A percentile compares a stretch with the other conserved stretches of the same genome.
Conservation (phyloP, 192 early-diverging fungal genomes). For the Coemansia sp. region DNA sequence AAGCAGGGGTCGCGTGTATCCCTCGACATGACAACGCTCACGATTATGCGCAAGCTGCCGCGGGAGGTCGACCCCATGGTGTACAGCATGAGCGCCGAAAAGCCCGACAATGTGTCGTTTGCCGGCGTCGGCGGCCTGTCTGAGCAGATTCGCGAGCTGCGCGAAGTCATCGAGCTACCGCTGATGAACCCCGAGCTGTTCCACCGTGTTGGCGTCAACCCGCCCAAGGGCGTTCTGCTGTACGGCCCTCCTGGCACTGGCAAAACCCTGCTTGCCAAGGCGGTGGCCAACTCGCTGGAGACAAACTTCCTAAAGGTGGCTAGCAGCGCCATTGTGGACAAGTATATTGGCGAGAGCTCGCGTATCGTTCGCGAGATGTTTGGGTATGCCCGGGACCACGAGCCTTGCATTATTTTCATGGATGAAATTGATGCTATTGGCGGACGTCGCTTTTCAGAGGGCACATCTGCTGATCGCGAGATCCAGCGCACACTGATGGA, state of each 20-base stretch:
- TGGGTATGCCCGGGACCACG: constrained; percentile 98
- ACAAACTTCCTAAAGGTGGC: constrained; percentile 99
- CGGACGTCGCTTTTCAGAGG: constrained; percentile 96
- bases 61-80: constrained; percentile 98
- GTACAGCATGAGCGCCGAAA: constrained; percentile 99
- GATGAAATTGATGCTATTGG: constrained; percentile 99
- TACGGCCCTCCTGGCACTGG: constrained; percentile 98
- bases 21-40: constrained; percentile 99
- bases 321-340: constrained; percentile 98
- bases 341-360: constrained; percentile 99
- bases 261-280: constrained; percentile 95
- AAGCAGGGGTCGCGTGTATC: constrained; percentile 98
- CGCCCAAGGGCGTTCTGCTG: constrained; percentile 96
- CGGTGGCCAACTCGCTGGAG: constrained; percentile 94
- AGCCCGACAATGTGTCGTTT: constrained; percentile 93
- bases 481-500: constrained; percentile 99
- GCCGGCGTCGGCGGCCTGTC: constrained; percentile 93
- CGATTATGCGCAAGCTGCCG: constrained; percentile 99
- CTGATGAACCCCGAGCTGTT: constrained; percentile 99
- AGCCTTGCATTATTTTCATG: constrained; percentile 99
- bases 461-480: constrained; percentile 99
- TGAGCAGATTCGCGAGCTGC: constrained; percentile 96
- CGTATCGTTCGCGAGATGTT: constrained; percentile 98
- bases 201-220: constrained; percentile 94
- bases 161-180: constrained; percentile 98